Evolutionary conservation across 805 yeast genomes (phyloP).

Genomic region (Pichia scutulata): DNA sequence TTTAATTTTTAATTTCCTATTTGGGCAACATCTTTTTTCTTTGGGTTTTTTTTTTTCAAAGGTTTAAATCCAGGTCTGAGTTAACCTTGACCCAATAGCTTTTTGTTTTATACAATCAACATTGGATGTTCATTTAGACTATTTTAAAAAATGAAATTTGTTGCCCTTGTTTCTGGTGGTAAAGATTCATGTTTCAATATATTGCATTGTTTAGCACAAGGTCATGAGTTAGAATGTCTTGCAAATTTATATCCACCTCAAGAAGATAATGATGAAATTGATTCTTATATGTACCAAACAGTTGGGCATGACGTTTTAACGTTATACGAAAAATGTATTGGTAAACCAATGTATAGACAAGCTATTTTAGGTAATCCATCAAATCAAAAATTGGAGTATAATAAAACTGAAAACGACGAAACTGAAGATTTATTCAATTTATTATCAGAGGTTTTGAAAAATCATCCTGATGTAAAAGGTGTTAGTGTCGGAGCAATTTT

Average conservation of each 20-base stretch:
- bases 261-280: slow-evolving; percentile 56
- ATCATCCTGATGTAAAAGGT: slow-evolving; percentile 69
- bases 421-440: slow-evolving; percentile 72
- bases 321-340: slow-evolving; percentile 60
- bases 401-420: slow-evolving; percentile 65
- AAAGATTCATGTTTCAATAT: slow-evolving; percentile 92
- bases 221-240: slow-evolving; percentile 78
- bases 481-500: slow-evolving; percentile 95
- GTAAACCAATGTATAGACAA: slow-evolving; percentile 70
- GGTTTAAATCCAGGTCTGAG: neutral
- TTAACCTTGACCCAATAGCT: too few species aligned
- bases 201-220: slow-evolving; percentile 74
- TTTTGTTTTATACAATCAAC: too few species aligned
- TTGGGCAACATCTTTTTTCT: too few species aligned
- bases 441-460: slow-evolving; percentile 36
- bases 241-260: slow-evolving; percentile 71
- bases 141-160: slow-evolving; percentile 58
- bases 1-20: neutral
- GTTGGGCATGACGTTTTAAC: slow-evolving; percentile 82
- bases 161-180: slow-evolving; percentile 91
- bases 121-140: neutral
- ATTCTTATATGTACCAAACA: slow-evolving; percentile 96
- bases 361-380: slow-evolving; percentile 56
- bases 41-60: too few species aligned
- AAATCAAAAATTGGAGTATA: slow-evolving; percentile 63